Evolutionary conservation across 2,329 filamentous ascomycete species (phyloP), one percentile per base, ranked within the genome.

Genomic region (Clathrospora elynae): DNA sequence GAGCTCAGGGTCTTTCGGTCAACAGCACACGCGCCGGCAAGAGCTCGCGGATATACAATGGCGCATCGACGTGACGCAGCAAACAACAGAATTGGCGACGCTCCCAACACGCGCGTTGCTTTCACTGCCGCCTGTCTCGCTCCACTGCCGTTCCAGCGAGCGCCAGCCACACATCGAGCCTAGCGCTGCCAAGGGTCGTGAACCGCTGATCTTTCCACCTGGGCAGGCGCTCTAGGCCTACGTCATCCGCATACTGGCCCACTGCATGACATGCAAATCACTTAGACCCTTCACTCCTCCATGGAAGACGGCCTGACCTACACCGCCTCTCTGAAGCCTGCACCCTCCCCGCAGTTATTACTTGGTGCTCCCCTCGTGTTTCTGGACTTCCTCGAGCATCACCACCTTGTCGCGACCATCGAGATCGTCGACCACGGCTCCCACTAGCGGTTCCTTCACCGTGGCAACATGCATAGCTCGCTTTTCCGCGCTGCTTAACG

Each of bases 231-330:
- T n/a, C n/a, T n/a, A n/a, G n/a, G n/a, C n/a, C n/a, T n/a, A 57
- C 51, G 53, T 57, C 49, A 57, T 48, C 34, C 32, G 35, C 38
- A 38, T 37, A 35, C 17, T 50, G 23, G 24, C 24, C 11, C 24
- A 17, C 47, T 49, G 53, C 53, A 54, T 52, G 51, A 54, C 43
- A 49, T 54, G 22, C 23, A 36, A 51, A 49, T 40, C 46, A 43
- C 25, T 42, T 23, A 26, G 29, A 32, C 32, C 43, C 31, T 42
- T 35, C 30, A 33, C 29, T 46, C n/a, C 31, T 46, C 41, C 46
- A n/a, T 34, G 33, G 41, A 40, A 35, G 12, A 30, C 22, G 49
- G 46, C 46, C 51, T 55, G 52, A 53, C 52, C 50, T 51, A 46
- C 52, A 55, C 52, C 49, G 52, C 52, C 40, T 38, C 42, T 23